phyloP scores from a whole-genome alignment of 2,329 filamentous ascomycete species.

The Lachnellula willkommii region DNA sequence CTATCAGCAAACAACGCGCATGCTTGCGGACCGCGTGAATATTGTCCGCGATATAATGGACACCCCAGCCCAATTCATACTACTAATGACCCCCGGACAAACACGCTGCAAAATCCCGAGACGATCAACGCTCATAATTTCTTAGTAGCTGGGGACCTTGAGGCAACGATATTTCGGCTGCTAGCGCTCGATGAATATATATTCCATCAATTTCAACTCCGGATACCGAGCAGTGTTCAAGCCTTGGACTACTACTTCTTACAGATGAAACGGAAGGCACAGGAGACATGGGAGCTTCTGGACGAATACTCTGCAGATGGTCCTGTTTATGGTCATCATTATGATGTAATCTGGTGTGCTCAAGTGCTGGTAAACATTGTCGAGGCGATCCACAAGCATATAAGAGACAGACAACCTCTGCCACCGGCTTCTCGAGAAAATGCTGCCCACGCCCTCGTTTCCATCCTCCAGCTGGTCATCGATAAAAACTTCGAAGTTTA shows the following conservation, averaged over 20 bases:
- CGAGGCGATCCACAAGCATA: constrained; percentile 19
- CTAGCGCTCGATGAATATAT: constrained; percentile 24
- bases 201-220: constrained; percentile 20
- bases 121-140: constrained; percentile 16
- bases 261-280: constrained; percentile 23
- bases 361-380: constrained; percentile 23
- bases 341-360: constrained; percentile 26
- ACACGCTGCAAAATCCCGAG: constrained; percentile 21
- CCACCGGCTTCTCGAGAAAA: constrained; percentile 14
- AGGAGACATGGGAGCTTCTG: constrained; percentile 14
- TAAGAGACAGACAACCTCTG: constrained; percentile 17
- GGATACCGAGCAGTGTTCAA: constrained; percentile 20
- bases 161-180: constrained; percentile 24
- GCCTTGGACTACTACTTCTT: constrained; percentile 24
- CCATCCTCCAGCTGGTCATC: constrained; percentile 24
- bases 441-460: constrained; percentile 22
- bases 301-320: constrained; percentile 25
- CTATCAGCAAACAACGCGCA: constrained; percentile 13
- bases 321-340: constrained; percentile 10
- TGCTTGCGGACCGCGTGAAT: constrained; percentile 15
- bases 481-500: constrained; percentile 25
- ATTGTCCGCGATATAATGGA: constrained; percentile 28
- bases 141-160: constrained; percentile 20
- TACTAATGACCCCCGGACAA: constrained; percentile 21
- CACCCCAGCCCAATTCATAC: constrained; percentile 17